phyloP scores from a whole-genome alignment of 331 rosid genomes.

The Pyrus hybrid region DNA sequence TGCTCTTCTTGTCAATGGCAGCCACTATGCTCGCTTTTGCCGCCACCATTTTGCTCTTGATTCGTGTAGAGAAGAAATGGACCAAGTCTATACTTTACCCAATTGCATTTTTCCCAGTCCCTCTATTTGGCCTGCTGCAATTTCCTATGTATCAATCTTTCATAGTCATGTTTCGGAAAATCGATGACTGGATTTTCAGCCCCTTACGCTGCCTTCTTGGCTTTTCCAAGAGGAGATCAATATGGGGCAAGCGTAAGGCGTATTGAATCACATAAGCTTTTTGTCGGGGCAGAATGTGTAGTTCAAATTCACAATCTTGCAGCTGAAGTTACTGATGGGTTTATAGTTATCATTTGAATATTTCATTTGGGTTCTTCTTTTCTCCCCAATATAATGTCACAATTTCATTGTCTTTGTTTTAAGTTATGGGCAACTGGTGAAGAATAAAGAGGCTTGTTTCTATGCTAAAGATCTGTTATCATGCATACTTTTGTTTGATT shows the following conservation, averaged over 20 bases:
- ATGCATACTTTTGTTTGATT: too few species aligned
- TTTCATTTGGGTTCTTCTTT: too few species aligned
- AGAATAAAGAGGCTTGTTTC: background rate
- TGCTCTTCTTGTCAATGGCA: constrained; percentile 9
- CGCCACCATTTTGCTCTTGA: constrained; percentile 8
- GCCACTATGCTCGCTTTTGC: constrained; percentile 11
- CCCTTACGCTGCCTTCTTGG: background rate
- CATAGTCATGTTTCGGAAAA: too few species aligned
- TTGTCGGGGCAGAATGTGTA: too few species aligned
- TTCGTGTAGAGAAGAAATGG: background rate
- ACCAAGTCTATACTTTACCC: background rate
- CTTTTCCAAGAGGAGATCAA: background rate
- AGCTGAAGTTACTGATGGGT: too few species aligned
- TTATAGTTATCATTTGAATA: too few species aligned
- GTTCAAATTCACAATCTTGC: background rate
- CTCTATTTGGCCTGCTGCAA: background rate
- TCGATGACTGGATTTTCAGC: background rate
- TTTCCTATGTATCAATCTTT: background rate
- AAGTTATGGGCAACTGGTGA: background rate
- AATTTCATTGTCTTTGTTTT: background rate
- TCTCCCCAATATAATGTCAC: background rate
- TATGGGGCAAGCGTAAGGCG: background rate
- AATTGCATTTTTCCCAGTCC: constrained; percentile 4
- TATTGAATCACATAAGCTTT: background rate
- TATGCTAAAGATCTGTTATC: background rate